Evolutionary conservation across 1,284 basidiomycete species (phyloP), one percentile per base, ranked within the genome.

Genomic region (Irpex sp.): DNA sequence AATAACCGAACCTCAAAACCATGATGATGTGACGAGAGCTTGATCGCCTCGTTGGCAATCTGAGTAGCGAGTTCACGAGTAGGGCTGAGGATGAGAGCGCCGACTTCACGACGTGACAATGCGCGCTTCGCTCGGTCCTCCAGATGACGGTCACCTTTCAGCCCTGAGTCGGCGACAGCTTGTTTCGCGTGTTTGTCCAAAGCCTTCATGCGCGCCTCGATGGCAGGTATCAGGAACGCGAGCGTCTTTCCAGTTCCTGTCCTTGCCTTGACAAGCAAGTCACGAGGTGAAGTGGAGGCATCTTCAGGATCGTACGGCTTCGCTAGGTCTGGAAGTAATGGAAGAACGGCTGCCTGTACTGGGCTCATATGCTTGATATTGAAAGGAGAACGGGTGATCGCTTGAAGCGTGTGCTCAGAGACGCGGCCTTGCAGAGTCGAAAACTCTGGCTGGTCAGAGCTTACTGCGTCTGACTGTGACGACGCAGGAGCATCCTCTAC

Each of bases 21-120:
- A 11, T 79, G 76, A 67, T 93, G 85, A 73, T 92, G 85, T 0
- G 78, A 73, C 1, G 87, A 85, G 21, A 96, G 79, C 72, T 87
- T 88, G 47, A 83, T 72, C 0, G 94, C 93, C 75, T 98, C 95
- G 47, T 85, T 87, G 11, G 95, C 95, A 68, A 98, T 98, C 76
- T 98, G 96, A 1, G 90, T 91, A 0, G 97, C 97, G 59, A 97
- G 81, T 74, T 99, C 97, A 65, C 97, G 88, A 0, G 97, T 99
- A 2, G 97, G 97, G 44, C 90, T 94, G 73, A 99, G 88, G 72
- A 99, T 85, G 17, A 99, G 83, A 0, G 91, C 81, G 5, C 96
- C 95, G 52, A 88, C 88, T 31, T 82, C 77, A 8, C 75, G 69
- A 19, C 77, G 77, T 1, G 81, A 76, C 69, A 82, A 83, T 2